Conservation (phyloP, 768 basidiomycete species). For the Rhodocollybia butyracea region DNA sequence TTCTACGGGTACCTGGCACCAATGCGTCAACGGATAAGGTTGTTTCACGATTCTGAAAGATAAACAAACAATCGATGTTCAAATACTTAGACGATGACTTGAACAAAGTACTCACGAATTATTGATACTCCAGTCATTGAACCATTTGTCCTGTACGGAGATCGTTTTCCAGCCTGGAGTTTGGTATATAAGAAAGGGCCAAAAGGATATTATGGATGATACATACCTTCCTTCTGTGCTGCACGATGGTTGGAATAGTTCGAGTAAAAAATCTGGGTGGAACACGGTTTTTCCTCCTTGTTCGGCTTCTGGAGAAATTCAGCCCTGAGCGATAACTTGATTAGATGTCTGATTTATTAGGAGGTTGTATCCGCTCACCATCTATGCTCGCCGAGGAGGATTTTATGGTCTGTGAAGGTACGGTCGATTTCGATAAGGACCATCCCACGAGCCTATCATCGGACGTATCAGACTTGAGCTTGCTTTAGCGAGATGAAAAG, state of each 20-base stretch:
- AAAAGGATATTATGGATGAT: not conserved
- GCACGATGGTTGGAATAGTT: not conserved
- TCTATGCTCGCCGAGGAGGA: not conserved
- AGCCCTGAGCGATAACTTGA: not conserved
- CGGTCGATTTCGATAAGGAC: slow-evolving; percentile 2
- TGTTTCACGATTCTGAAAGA: not conserved
- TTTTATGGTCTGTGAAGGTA: not conserved
- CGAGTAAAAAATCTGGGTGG: not conserved
- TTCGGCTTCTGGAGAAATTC: not conserved
- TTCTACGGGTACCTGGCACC: not conserved
- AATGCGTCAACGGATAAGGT: slow-evolving; percentile 1
- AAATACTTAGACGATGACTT: not conserved
- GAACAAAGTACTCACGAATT: not conserved
- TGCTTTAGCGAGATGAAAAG: not conserved
- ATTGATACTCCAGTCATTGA: not conserved
- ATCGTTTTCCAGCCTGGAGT: slow-evolving; percentile 4
- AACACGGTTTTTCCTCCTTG: not conserved
- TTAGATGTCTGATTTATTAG: not conserved
- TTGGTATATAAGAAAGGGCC: not conserved
- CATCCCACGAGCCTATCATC: slow-evolving; percentile 1
- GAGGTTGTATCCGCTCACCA: not conserved
- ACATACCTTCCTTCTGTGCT: slow-evolving; percentile 5
- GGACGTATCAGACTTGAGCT: not conserved
- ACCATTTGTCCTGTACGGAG: not conserved
- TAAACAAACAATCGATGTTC: not conserved